phyloP scores from a whole-genome alignment of 2,329 filamentous ascomycete genomes.

The Colletotrichum sp. region DNA sequence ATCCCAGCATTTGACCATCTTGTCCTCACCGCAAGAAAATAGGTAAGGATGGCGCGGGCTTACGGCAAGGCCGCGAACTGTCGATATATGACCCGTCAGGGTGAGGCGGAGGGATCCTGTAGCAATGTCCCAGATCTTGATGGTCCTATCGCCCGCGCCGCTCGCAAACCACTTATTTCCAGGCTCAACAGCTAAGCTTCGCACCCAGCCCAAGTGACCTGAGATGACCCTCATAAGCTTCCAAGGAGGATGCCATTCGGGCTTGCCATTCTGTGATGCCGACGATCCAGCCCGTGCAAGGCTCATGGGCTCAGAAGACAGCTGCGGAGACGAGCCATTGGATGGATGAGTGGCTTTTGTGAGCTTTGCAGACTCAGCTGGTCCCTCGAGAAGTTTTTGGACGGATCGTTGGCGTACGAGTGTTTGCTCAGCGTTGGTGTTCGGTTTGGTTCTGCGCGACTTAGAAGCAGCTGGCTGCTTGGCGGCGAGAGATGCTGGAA shows the following conservation, averaged over 20 bases:
- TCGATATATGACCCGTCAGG: slow-evolving; percentile 92
- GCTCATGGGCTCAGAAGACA: slow-evolving; percentile 31
- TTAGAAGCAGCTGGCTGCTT: slow-evolving; percentile 68
- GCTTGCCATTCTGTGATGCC: slow-evolving; percentile 59
- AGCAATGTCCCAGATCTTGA: slow-evolving; percentile 98
- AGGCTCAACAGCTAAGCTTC: slow-evolving; percentile 87
- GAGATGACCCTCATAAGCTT: slow-evolving; percentile 98
- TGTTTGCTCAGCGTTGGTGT: slow-evolving; percentile 48
- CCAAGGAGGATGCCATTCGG: slow-evolving; percentile 98
- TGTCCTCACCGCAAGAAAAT: slow-evolving; percentile 97
- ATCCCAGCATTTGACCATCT: slow-evolving; percentile 99
- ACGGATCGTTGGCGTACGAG: slow-evolving; percentile 41
- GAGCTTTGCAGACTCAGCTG: not conserved
- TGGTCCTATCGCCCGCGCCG: slow-evolving; percentile 92
- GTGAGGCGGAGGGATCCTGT: slow-evolving; percentile 85
- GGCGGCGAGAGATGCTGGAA: slow-evolving; percentile 79
- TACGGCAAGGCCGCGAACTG: slow-evolving; percentile 88
- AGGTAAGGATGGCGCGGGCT: slow-evolving; percentile 94
- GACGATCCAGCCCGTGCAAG: slow-evolving; percentile 26
- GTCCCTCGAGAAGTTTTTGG: slow-evolving; percentile 41
- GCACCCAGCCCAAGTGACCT: slow-evolving; percentile 94
- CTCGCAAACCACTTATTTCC: slow-evolving; percentile 98
- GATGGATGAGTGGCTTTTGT: not conserved
- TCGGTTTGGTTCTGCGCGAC: slow-evolving; percentile 32
- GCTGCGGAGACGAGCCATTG: not conserved